These are phyloP conservation scores for Penicillium digitatum DNA, from an alignment of 2,329 filamentous ascomycete genomes.

Conservation along the genomic window DNA sequence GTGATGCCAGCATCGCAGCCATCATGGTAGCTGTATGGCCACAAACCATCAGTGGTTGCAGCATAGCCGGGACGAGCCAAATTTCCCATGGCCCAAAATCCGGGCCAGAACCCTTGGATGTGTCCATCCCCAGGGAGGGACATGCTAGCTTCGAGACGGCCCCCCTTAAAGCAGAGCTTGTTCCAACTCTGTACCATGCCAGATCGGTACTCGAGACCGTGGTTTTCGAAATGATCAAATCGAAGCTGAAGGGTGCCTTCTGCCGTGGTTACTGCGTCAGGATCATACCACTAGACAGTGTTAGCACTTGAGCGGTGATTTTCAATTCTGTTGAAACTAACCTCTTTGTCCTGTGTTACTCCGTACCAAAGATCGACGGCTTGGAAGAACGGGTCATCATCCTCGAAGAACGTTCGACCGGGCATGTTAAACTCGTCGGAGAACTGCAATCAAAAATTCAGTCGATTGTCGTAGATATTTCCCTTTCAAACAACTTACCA, in stretches of 20 bases:
- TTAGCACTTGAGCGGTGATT: conserved; percentile 5
- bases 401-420: conserved; percentile 66
- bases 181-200: conserved; percentile 76
- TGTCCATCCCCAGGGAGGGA: conserved; percentile 65
- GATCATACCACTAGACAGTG: conserved; percentile 61
- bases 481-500: conserved; percentile 43
- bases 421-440: conserved; percentile 68
- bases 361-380: conserved; percentile 69
- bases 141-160: conserved; percentile 65
- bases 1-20: conserved; percentile 68
- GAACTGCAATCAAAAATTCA: conserved; percentile 46
- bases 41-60: conserved; percentile 67
- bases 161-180: conserved; percentile 68
- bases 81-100: conserved; percentile 74
- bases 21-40: conserved; percentile 70
- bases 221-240: conserved; percentile 63
- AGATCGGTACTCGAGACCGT: conserved; percentile 63
- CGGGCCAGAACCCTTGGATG: conserved; percentile 67
- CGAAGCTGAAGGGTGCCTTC: conserved; percentile 61
- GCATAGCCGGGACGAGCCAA: conserved; percentile 65
- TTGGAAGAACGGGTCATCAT: conserved; percentile 66
- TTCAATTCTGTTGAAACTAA: conserved; percentile 29
- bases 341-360: conserved; percentile 65
- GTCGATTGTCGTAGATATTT: neutral
- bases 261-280: conserved; percentile 60